Evolutionary conservation across 1,284 basidiomycete genomes (phyloP), one percentile per base, ranked within the genome.

Genomic region (Cryptococcus amylolentus): DNA sequence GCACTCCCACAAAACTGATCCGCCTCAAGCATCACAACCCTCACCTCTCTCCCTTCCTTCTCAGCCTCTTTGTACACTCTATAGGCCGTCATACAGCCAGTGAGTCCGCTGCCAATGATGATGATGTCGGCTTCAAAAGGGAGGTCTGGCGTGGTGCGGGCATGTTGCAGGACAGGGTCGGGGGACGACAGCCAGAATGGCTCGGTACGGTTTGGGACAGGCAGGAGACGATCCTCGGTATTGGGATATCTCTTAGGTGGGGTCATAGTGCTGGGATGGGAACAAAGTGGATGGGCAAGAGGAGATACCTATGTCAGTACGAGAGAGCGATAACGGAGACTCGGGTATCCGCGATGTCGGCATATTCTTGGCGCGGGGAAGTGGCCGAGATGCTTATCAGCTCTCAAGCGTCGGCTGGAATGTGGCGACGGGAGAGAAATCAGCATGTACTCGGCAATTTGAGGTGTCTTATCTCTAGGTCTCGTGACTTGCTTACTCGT

Each of bases 11-110:
- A 69, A 2, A 67, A 56, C 51, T 71, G 67, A 35, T 72, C 64
- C 12, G 75, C 75, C 52, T 75, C 75, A 16, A 77, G 63, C 53
- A 75, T 58, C 14, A 72, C 62, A 9, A 75, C 61, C 16, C 54
- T 61, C 8, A 68, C 58, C n/a, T 47, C 54, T 48, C 42, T 54
- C 1, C 62, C 60, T 38, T 47, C 20, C 12, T 40, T 42, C 27
- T 52, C 40, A 5, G 63, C 57, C n/a, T 66, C 44, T 9, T 35
- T 48, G 18, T 67, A 58, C 3, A 73, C 47, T 20, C 64, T 55
- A 49, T 71, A 68, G 3, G 57, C 59, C n/a, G 64, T 62, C 51
- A 70, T 60, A 1, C 69, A 65, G n/a, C 72, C 72, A 23, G 64
- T 59, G 26, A 66, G 54, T 6, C 72, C 72, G 27, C 68, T 67